phyloP scores from a whole-genome alignment of 2,329 filamentous ascomycete genomes.

The Dryadomyces quercivorus region DNA sequence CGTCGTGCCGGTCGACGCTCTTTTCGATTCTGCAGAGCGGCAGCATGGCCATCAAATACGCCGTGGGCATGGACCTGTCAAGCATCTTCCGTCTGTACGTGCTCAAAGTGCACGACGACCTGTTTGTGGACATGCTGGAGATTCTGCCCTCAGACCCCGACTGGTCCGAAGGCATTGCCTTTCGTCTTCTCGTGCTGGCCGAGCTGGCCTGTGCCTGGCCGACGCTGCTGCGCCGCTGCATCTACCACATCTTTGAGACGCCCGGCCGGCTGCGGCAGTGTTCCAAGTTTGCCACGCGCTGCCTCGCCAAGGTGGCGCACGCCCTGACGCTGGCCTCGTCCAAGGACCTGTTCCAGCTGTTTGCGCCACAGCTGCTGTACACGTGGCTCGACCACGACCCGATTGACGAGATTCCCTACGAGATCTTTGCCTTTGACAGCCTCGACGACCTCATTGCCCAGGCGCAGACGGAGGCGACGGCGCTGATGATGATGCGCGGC shows the following conservation, averaged over 20 bases:
- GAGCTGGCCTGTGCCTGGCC: slow-evolving; percentile 74
- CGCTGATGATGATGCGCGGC: slow-evolving; percentile 71
- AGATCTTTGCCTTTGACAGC: slow-evolving; percentile 67
- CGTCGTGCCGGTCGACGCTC: slow-evolving; percentile 55
- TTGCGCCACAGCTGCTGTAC: slow-evolving; percentile 78
- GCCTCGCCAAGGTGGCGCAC: slow-evolving; percentile 53
- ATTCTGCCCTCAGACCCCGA: slow-evolving; percentile 63
- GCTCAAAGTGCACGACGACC: slow-evolving; percentile 69
- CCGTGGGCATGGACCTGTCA: slow-evolving; percentile 57
- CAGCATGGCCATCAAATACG: slow-evolving; percentile 61
- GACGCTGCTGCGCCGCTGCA: slow-evolving; percentile 71
- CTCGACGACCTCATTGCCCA: slow-evolving; percentile 58
- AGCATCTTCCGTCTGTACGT: slow-evolving; percentile 70
- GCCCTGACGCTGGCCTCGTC: slow-evolving; percentile 53
- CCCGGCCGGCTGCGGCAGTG: slow-evolving; percentile 59
- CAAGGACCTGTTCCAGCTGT: slow-evolving; percentile 65
- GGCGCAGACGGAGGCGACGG: slow-evolving; percentile 65
- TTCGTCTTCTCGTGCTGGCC: slow-evolving; percentile 65
- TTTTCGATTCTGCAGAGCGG: slow-evolving; percentile 59
- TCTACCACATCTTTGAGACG: slow-evolving; percentile 91
- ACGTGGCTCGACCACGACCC: slow-evolving; percentile 68
- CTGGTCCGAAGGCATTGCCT: slow-evolving; percentile 70
- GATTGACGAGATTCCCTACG: slow-evolving; percentile 64
- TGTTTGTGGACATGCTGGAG: slow-evolving; percentile 74
- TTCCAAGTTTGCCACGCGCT: slow-evolving; percentile 58